Base-by-base conservation (phyloP, 148 eudicot genomes). In the Cornus florida region DNA sequence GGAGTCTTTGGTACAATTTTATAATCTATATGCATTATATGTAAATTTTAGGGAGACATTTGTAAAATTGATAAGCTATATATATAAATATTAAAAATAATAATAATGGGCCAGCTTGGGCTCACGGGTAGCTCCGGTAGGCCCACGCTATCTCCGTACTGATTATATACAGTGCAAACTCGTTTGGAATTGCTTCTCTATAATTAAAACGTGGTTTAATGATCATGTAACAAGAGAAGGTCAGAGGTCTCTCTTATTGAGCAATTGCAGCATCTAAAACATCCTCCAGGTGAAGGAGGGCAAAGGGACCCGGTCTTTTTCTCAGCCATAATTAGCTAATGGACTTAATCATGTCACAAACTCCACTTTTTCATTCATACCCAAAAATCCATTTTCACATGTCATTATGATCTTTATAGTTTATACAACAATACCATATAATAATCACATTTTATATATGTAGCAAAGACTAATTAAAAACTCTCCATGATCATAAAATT, bases 191-290 rank as follows among this genome's bases (percentile, higher is more conserved):
- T 28, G 28, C 28, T 28, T 28, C 28, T 28, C 28, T 28, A 28
- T 28, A 28, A 28, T 1, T 28, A 28, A 28, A 28, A 28, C 28
- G 28, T 28, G 28, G 1, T 28, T 28, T 28, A 28, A 28, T 28
- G 28, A 0, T 28, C 38, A 2, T 35, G 38, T 35, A 2, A 35
- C 10, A 1, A 48, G 12, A 48, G 7, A 20, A 75, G 23, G 56
- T 39, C 78, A 39, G 64, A 67, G 43, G 7, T 68, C 64, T 23
- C 71, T 23, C 71, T 50, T 10, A 76, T 76, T 67, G 65, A 76
- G 64, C 64, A 50, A 76, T 22, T 76, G 46, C 48, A 31, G 65
- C 65, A 68, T 67, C 65, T 62, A 48, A 19, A 67, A 76, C 22
- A 68, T 43, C 60, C 70, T 65, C 17, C 0, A 4, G 48, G 48